These are phyloP conservation scores for Jimgerdemannia lactiflua DNA, from an alignment of 192 early-diverging fungal genomes.

Conservation along the genomic window DNA sequence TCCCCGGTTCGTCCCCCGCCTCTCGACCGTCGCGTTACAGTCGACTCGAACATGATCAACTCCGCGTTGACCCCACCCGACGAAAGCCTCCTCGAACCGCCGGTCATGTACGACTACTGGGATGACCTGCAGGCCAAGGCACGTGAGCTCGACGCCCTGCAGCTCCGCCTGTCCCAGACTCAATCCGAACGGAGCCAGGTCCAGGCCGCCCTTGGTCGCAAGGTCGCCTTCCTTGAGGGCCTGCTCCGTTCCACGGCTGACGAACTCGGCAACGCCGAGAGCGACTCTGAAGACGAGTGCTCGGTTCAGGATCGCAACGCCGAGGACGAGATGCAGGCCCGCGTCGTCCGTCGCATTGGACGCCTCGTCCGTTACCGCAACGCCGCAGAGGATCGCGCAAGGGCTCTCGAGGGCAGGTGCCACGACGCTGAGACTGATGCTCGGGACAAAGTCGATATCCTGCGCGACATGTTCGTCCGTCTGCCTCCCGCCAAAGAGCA, in stretches of 20 bases:
- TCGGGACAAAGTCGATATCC: neutral
- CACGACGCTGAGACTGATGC: neutral
- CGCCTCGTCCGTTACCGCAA: neutral
- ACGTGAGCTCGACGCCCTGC: neutral
- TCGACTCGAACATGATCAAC: neutral
- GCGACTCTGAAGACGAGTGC: neutral
- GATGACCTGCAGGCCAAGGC: neutral
- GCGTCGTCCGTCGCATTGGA: neutral
- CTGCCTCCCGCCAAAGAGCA: neutral
- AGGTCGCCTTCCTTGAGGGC: neutral
- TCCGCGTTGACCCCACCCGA: neutral
- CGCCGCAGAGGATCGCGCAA: too few species aligned
- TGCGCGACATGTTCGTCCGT: neutral
- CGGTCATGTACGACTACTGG: neutral
- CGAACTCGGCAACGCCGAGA: neutral
- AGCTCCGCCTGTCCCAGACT: neutral
- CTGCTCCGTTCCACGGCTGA: neutral
- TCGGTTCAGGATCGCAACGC: neutral
- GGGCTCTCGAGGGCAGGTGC: neutral
- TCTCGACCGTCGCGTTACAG: neutral
- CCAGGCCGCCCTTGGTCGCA: neutral
- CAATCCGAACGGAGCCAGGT: neutral
- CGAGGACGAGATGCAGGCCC: neutral
- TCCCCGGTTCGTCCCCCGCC: neutral
- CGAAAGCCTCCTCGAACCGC: neutral